Evolutionary conservation across 345 rosid species (phyloP), one percentile per base, ranked within the genome.

Genomic region (Eucalyptus pumila): DNA sequence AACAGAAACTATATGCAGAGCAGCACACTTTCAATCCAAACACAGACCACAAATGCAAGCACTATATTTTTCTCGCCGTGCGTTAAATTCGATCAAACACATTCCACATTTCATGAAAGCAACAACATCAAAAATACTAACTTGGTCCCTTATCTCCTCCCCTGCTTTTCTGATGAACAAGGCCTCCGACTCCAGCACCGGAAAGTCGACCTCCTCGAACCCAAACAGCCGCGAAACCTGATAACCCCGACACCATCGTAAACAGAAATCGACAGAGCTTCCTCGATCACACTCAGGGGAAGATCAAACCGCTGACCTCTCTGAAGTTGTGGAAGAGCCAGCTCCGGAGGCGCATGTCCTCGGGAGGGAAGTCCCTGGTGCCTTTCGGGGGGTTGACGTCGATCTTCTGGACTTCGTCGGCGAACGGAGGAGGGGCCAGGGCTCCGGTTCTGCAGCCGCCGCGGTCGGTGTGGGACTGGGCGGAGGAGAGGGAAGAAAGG

Each of bases 131-230:
- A 87, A 86, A 83, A 49, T 6, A 88, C 90, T 37, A 90, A 97
- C 99, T 96, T 97, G 98, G 91, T 96, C 98, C 90, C 95, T 94
- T 89, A 98, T 96, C 94, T 98, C 98, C 88, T 98, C 99, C 42
- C 99, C 99, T 45, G 98, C 96, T 93, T 97, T 97, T 90, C 98
- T 93, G 91, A 95, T 94, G 80, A 95, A 98, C 90, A 98, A 89
- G 34, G 98, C 97, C 91, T 98, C 97, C 19, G 98, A 91, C 91
- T 97, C 98, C 93, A 97, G 72, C 21, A 96, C 98, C 15, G 99
- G 99, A 89, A 92, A 96, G 92, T 97, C 99, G 49, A 96, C 96
- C 93, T 97, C 99, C 91, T 97, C 99, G 83, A 93, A 96, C 47
- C 98, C 99, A 89, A 93, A 96, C 92, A 95, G 19, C 58, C 95